phyloP scores from a whole-genome alignment of 139 green algal species.

The Tetradesmus lagerheimii region DNA sequence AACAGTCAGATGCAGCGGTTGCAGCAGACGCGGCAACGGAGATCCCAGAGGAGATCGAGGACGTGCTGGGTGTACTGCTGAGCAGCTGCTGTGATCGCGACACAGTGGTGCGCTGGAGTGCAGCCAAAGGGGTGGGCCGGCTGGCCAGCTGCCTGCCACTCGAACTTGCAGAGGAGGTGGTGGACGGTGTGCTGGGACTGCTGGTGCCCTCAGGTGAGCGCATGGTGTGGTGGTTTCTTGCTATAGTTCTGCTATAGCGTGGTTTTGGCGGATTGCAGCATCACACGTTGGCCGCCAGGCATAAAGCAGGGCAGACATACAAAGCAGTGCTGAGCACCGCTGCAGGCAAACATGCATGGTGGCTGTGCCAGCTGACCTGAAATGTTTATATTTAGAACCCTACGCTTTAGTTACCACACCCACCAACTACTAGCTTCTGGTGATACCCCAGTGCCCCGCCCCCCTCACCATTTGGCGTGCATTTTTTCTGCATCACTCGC shows the following conservation, averaged over 20 bases:
- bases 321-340: too few relatives aligned
- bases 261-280: too few relatives aligned
- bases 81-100: constrained; percentile 86
- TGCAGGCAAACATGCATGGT: too few relatives aligned
- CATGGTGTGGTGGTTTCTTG: constrained; percentile 76
- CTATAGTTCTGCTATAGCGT: too few relatives aligned
- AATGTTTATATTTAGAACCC: too few relatives aligned
- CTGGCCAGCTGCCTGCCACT: constrained; percentile 86
- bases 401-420: too few relatives aligned
- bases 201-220: constrained; percentile 67
- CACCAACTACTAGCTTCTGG: too few relatives aligned
- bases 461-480: too few relatives aligned
- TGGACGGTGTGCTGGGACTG: constrained; percentile 78
- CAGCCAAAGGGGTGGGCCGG: constrained; percentile 94
- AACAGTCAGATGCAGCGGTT: neutral
- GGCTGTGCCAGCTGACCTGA: too few relatives aligned
- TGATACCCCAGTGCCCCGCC: too few relatives aligned
- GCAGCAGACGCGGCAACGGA: constrained; percentile 70
- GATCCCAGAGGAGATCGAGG: constrained; percentile 57
- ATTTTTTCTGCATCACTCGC: constrained; percentile 18
- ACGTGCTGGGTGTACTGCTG: constrained; percentile 79
- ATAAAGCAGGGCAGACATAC: too few relatives aligned
- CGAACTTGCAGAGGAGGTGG: constrained; percentile 90
- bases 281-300: too few relatives aligned
- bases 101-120: constrained; percentile 95